Percentiles rank a stretch among this genome's conserved stretches.
phyloP scores from a whole-genome alignment of 768 basidiomycete species.

The Mycena vitilis region DNA sequence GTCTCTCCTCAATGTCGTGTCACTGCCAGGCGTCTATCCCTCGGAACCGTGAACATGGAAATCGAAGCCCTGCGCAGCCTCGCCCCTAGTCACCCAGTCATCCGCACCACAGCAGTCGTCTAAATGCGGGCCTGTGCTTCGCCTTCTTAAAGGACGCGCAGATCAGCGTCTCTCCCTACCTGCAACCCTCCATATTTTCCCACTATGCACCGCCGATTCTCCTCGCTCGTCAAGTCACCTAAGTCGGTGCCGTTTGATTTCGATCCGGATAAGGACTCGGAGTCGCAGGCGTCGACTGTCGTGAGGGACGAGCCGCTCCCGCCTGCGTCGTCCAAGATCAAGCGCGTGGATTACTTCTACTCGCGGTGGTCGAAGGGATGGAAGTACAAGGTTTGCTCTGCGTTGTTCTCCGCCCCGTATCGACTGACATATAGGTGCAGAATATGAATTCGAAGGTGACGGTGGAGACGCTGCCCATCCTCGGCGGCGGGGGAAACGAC shows the following conservation, averaged over 20 bases:
- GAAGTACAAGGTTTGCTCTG: constrained; percentile 61
- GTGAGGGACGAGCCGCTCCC: constrained; percentile 52
- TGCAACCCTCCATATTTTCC: not conserved
- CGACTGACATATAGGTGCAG: constrained; percentile 39
- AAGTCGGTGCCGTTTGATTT: constrained; percentile 25
- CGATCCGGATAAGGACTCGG: constrained; percentile 40
- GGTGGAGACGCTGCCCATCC: constrained; percentile 57
- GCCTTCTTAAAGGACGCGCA: constrained; percentile 6
- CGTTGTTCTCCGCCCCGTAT: not conserved
- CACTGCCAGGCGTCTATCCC: not conserved
- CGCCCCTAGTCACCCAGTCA: constrained; percentile 16
- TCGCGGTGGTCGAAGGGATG: constrained; percentile 66
- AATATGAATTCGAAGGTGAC: constrained; percentile 66
- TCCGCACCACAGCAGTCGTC: constrained; percentile 15
- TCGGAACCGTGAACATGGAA: constrained; percentile 4
- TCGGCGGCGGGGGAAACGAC: constrained; percentile 57
- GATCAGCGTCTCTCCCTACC: not conserved
- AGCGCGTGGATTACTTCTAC: constrained; percentile 70
- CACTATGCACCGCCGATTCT: constrained; percentile 44
- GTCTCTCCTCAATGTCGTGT: not conserved
- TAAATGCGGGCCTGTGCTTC: not conserved
- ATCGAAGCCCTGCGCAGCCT: constrained; percentile 24
- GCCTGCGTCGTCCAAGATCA: constrained; percentile 64
- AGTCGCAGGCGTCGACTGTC: constrained; percentile 50
- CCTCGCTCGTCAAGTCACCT: constrained; percentile 40